These are phyloP conservation scores for Penicillium fuscoglaucum DNA, from an alignment of 2,329 filamentous ascomycete genomes.

Conservation along the genomic window DNA sequence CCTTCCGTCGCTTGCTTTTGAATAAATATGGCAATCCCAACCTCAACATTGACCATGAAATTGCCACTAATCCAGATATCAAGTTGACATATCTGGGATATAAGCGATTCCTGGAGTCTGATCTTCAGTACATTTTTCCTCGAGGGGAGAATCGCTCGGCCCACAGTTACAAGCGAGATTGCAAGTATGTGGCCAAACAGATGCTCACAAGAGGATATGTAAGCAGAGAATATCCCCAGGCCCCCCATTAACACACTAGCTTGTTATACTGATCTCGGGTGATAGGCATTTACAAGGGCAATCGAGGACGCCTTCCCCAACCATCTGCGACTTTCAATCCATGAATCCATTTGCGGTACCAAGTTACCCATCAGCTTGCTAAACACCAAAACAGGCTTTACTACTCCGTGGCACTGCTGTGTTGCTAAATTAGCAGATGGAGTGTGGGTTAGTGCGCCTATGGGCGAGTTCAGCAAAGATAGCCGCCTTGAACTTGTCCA, in stretches of 20 bases:
- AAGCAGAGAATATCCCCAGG: background rate
- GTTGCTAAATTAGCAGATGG: background rate
- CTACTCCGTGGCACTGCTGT: background rate
- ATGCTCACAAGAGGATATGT: background rate
- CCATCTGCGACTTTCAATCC: background rate
- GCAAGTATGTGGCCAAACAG: background rate
- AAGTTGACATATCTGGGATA: background rate
- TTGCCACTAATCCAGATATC: background rate
- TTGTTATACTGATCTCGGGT: background rate
- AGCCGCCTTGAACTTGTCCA: background rate
- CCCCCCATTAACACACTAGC: background rate
- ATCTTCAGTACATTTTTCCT: background rate
- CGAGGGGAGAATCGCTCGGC: background rate
- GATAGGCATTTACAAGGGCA: background rate
- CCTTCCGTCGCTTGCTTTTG: background rate
- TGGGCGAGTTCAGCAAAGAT: background rate
- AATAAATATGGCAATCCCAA: background rate
- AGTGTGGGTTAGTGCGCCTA: background rate
- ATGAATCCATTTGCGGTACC: background rate
- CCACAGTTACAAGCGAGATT: background rate
- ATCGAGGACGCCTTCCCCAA: background rate
- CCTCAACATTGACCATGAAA: background rate
- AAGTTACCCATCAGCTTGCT: background rate
- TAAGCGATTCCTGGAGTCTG: background rate
- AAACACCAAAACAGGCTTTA: background rate